These are phyloP conservation scores for Atractiella rhizophila DNA, from an alignment of 768 basidiomycete species.

Conservation along the genomic window DNA sequence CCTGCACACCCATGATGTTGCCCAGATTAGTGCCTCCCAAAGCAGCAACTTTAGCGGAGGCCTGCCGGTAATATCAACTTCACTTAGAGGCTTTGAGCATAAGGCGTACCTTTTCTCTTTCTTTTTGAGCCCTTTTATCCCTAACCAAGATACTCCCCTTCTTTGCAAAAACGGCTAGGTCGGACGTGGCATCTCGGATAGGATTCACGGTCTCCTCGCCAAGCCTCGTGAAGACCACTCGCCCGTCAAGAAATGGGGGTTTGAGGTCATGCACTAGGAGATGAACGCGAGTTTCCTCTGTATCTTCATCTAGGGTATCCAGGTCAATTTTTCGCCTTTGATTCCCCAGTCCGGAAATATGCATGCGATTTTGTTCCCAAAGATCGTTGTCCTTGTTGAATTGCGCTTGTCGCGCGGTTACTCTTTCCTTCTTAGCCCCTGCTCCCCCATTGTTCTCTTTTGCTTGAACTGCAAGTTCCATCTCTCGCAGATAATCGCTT, in stretches of 20 bases:
- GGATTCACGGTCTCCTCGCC: slow-evolving; percentile 95
- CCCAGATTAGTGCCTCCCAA: slow-evolving; percentile 82
- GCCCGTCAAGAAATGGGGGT: slow-evolving; percentile 91
- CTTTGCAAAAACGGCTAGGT: slow-evolving; percentile 85
- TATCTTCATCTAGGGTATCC: slow-evolving; percentile 74
- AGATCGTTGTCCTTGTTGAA: slow-evolving; percentile 95
- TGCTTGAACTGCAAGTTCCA: slow-evolving; percentile 19
- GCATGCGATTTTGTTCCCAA: slow-evolving; percentile 96
- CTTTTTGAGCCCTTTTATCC: slow-evolving; percentile 87
- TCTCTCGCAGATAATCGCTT: slow-evolving; percentile 3
- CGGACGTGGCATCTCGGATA: slow-evolving; percentile 71
- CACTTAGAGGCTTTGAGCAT: not conserved
- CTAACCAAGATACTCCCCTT: slow-evolving; percentile 87
- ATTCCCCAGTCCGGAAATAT: slow-evolving; percentile 77
- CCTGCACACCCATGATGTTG: slow-evolving; percentile 90
- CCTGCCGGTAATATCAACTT: slow-evolving; percentile 24
- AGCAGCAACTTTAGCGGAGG: slow-evolving; percentile 78
- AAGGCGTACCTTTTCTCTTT: slow-evolving; percentile 38
- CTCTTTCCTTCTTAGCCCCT: slow-evolving; percentile 35
- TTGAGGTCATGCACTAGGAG: slow-evolving; percentile 93
- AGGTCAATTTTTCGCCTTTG: slow-evolving; percentile 45
- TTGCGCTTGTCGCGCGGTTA: slow-evolving; percentile 87
- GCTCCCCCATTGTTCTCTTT: slow-evolving; percentile 1
- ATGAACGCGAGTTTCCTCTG: slow-evolving; percentile 70
- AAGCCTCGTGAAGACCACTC: slow-evolving; percentile 84